Evolutionary conservation across 1,284 basidiomycete species (phyloP).

Genomic region (Phylloporus sp.): DNA sequence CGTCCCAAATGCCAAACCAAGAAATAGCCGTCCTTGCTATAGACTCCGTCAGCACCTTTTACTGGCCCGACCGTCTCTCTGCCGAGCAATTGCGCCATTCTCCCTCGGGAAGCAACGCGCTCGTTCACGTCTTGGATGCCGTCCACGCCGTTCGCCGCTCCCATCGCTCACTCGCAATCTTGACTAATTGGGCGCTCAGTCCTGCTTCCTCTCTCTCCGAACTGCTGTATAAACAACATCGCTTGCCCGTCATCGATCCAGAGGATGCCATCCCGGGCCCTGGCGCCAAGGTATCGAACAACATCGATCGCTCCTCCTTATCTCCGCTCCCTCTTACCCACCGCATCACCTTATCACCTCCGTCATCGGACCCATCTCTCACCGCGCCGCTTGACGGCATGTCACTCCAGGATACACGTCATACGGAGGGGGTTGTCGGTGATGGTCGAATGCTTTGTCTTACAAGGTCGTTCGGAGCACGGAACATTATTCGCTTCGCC

Average conservation of each 20-base stretch:
- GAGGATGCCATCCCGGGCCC: constrained; percentile 18
- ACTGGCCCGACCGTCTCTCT: constrained; percentile 75
- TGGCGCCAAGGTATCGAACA: constrained; percentile 19
- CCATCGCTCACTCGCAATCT: constrained; percentile 55
- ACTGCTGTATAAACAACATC: constrained; percentile 55
- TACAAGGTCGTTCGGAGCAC: constrained; percentile 36
- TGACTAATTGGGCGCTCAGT: constrained; percentile 70
- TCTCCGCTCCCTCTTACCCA: constrained; percentile 43
- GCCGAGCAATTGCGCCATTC: constrained; percentile 54
- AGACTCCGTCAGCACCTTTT: constrained; percentile 77
- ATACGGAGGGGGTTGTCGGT: constrained; percentile 22
- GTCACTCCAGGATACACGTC: constrained; percentile 31
- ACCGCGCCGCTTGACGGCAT: constrained; percentile 30
- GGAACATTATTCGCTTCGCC: constrained; percentile 22
- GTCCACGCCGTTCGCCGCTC: constrained; percentile 55
- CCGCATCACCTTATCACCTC: constrained; percentile 48
- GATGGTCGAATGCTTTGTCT: constrained; percentile 36
- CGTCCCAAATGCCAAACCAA: constrained; percentile 47
- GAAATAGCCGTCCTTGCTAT: constrained; percentile 68
- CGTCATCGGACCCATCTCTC: constrained; percentile 34
- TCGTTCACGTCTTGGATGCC: constrained; percentile 46
- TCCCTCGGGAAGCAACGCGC: constrained; percentile 18
- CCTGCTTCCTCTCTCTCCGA: constrained; percentile 31
- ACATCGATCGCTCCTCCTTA: constrained; percentile 17
- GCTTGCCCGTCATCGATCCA: constrained; percentile 43